Base-by-base conservation (phyloP, 2,329 filamentous ascomycete species). In the Nothophoma quercina region DNA sequence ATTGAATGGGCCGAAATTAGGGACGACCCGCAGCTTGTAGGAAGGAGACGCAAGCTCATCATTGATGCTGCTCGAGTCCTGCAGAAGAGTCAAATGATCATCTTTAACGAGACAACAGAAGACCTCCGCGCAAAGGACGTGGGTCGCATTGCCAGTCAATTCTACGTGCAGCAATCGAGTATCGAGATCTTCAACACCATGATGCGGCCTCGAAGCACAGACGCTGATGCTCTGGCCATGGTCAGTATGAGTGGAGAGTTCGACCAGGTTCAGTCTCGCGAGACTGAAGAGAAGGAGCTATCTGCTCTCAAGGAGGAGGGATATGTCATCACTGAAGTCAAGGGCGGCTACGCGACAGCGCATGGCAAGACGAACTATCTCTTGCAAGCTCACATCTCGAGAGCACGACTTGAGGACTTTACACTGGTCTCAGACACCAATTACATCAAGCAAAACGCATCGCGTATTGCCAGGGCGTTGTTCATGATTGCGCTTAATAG, bases 401-500 rank as follows among this genome's bases (percentile, higher is more conserved):
- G 90, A 62, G 89, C 87, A 0, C 88, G 90, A 63, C 83, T 95
- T 0, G 93, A 98, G 58, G 95, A 99, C 72, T 99, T 98, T 75
- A 93, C 95, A 0, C 79, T 99, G 9, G 85, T 89, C 1, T 98
- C 96, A 16, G 95, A 99, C 71, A 88, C 90, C 35, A 91, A 91
- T 59, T 99, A 99, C 68, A 91, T 99, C 34, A 91, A 95, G 1
- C 95, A 99, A 71, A 96, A 99, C 72, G 89, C 95, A 9, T 91
- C 92, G 1, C 88, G 95, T 73, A 99, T 99, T 51, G 97, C 93
- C 68, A 84, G 96, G 56, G 91, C 96, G 2, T 77, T 99, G 13
- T 99, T 99, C 75, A 96, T 98, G 91, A 93, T 99, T 65, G 93
- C 95, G 1, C 79, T 99, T 43, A 98, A 98, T 73, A 84, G 95